Evolutionary conservation across 345 rosid genomes (phyloP), one percentile per base, ranked within the genome.

Genomic region (Angophora floribunda): DNA sequence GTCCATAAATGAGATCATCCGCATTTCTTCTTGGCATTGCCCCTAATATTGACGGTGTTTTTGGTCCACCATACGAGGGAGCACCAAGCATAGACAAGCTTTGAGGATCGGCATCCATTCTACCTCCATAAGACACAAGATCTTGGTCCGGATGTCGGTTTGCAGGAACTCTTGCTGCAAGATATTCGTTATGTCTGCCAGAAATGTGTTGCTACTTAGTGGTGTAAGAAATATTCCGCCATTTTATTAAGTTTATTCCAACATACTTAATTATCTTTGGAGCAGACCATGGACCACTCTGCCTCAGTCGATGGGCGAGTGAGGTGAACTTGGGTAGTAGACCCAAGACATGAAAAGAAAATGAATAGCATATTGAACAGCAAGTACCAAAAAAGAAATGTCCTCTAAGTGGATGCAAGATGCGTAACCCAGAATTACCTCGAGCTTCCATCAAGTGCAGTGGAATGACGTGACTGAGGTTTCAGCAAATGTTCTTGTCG

Each of bases 141-240:
- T 97, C 99, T 91, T 94, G 95, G 63, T 93, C 91, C 89, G 97
- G 87, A 91, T 92, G 98, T 89, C 95, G 98, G 91, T 92, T 90
- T 91, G 95, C 91, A 91, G 94, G 92, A 92, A 93, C 94, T 91
- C 99, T 95, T 91, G 97, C 96, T 92, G 89, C 89, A 86, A 90
- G 91, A 88, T 90, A 90, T 53, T 90, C 88, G 26, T 82, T 86
- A 88, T 87, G 88, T 90, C 89, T 90, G 89, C 89, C 98, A 98
- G 96, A 98, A 96, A 97, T 91, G 93, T 87, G 92, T 91, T 93
- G 95, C 95, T 90, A 92, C 99, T 96, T 91, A 98, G 99, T 93
- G 86, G 45, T 49, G 86, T 51, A 61, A 86, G 87, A 87, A 86
- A 90, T 55, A 78, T 53, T 86, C 45, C 65, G 61, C 75, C 89